phyloP scores from a whole-genome alignment of 176 grass and related monocot genomes.

The Eragrostis nindensis region DNA sequence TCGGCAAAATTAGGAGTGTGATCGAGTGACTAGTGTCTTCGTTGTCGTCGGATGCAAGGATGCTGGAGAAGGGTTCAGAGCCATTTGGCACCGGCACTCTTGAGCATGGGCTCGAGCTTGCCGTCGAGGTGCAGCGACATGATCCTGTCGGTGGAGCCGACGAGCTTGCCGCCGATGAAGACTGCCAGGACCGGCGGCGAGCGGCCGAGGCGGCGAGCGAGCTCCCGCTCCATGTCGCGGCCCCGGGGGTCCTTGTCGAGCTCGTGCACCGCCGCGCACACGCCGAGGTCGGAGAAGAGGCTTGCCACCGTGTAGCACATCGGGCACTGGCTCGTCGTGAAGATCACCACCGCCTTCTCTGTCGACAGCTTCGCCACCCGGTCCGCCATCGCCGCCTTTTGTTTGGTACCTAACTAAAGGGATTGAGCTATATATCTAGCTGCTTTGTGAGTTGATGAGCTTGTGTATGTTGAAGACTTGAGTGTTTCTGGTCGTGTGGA shows the following conservation, averaged over 20 bases:
- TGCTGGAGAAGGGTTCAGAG: constrained; percentile 14
- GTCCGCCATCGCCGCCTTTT: constrained; percentile 12
- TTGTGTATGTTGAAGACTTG: background rate
- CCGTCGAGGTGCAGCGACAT: constrained; percentile 65
- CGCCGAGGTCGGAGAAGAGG: constrained; percentile 57
- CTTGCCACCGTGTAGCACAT: constrained; percentile 65
- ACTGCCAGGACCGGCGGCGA: constrained; percentile 49
- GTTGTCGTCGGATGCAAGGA: background rate
- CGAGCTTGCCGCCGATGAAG: constrained; percentile 61
- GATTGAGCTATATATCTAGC: background rate
- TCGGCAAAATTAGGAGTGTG: background rate
- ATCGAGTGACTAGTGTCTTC: background rate
- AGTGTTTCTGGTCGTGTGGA: background rate
- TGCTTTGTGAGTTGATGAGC: background rate
- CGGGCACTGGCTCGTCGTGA: constrained; percentile 48
- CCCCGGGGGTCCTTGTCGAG: constrained; percentile 62
- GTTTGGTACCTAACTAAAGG: no score
- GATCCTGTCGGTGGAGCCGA: constrained; percentile 65
- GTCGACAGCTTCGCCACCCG: constrained; percentile 51
- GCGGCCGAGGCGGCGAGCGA: constrained; percentile 47
- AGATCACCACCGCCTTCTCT: constrained; percentile 62
- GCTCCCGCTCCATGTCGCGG: constrained; percentile 58
- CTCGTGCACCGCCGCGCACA: constrained; percentile 55
- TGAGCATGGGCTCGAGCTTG: constrained; percentile 62
- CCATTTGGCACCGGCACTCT: constrained; percentile 60